Conservation (phyloP, 768 basidiomycete genomes). For the Mycena venus region DNA sequence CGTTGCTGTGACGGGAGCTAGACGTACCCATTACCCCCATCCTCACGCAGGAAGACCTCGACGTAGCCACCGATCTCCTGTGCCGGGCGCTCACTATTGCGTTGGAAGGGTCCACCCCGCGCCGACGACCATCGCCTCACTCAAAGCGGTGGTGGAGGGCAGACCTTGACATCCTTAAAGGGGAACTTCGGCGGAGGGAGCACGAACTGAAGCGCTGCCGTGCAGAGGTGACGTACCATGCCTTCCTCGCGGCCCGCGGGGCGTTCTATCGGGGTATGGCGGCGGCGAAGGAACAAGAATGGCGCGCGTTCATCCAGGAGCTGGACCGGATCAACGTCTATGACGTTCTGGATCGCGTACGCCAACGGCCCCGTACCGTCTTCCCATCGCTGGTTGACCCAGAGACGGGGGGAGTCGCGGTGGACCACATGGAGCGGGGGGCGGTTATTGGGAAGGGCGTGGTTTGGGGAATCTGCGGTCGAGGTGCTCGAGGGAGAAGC, state of each 20-base stretch:
- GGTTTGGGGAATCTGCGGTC: not conserved
- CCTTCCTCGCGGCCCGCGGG: not conserved
- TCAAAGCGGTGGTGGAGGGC: not conserved
- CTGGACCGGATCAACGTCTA: not conserved
- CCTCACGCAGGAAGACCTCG: not conserved
- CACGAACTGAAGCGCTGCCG: too few species aligned
- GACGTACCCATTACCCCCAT: too few species aligned
- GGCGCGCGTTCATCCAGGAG: not conserved
- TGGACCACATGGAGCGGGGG: not conserved
- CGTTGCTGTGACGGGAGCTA: too few species aligned
- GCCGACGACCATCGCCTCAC: not conserved
- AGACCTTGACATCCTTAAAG: not conserved
- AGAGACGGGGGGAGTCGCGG: not conserved
- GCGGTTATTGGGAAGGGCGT: not conserved
- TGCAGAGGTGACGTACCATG: too few species aligned
- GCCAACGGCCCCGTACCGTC: not conserved
- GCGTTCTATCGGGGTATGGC: not conserved
- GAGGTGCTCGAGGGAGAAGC: not conserved
- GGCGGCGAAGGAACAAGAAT: not conserved
- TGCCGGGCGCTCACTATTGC: not conserved
- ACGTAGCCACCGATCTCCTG: not conserved
- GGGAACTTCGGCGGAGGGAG: not conserved
- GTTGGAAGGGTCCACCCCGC: not conserved
- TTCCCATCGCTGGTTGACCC: constrained; percentile 12
- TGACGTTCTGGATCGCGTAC: not conserved